These are phyloP conservation scores for Datisca glomerata DNA, from an alignment of 306 rosid species.

Conservation along the genomic window DNA sequence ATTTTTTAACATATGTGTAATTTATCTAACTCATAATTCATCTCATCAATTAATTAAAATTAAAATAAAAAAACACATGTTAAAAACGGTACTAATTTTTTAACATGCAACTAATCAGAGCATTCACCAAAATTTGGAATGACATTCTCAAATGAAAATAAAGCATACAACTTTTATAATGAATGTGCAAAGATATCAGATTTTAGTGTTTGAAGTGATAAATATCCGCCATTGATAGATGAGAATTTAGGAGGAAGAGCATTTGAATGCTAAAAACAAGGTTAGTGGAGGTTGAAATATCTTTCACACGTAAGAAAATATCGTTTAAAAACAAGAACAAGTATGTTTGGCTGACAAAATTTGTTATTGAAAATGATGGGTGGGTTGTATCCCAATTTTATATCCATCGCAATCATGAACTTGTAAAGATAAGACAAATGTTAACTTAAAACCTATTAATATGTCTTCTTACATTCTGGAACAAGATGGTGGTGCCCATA, in stretches of 20 bases:
- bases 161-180: constrained; percentile 1
- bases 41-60: too few species aligned
- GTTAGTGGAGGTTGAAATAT: neutral
- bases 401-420: neutral
- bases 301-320: neutral
- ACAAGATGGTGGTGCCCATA: neutral
- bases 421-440: neutral
- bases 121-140: constrained; percentile 1
- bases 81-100: too few species aligned
- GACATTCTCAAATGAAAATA: neutral
- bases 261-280: constrained; percentile 1
- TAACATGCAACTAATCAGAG: too few species aligned
- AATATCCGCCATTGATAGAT: neutral
- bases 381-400: neutral
- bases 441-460: neutral
- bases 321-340: neutral
- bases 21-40: too few species aligned
- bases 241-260: neutral
- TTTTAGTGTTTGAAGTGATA: neutral
- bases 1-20: too few species aligned
- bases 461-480: neutral
- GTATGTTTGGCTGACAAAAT: neutral
- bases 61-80: too few species aligned
- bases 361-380: neutral
- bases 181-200: neutral